Evolutionary conservation across 495 filamentous ascomycete species (phyloP), one percentile per base, ranked within the genome.

Genomic region (Filosporella fistucella): DNA sequence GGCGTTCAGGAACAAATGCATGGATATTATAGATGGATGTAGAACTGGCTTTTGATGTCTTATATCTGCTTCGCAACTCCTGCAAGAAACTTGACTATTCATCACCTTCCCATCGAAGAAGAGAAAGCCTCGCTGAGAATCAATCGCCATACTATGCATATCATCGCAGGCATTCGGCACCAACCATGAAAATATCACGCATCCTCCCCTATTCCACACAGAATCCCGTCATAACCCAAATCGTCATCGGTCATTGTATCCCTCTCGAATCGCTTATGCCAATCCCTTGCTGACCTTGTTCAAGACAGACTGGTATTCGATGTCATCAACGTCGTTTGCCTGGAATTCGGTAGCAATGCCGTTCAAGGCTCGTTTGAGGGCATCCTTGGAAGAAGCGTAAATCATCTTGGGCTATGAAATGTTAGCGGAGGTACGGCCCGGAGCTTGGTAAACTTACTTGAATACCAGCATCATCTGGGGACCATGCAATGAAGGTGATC

Each of bases 401-500:
- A 95, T 78, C 94, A 96, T 97, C 70, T 89, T 88, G 63, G 82
- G 72, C 87, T 91, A 54, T 18, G 41, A 30, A 42, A 37, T 34
- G 25, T 51, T 33, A 42, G 41, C 14, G 16, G 12, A 8, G n/a
- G 23, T 38, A 8, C 18, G 10, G 35, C 9, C 8, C 5, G 9
- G 40, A 18, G 49, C 22, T n/a, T 11, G 23, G 32, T 29, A 30
- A 42, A 78, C 84, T 67, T 71, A 96, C 91, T 70, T 83, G 80
- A 64, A 89, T 81, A 51, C 81, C 72, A 51, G 89, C 83, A 62
- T 90, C 80, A 74, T 85, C 82, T 38, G 93, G 91, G 47, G 86
- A 87, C 91, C 91, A 98, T 50, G 85, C 77, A 62, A 96, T 87
- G 74, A 97, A 95, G 56, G 87, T 84, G 60, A 98, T 93, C 80